Percentiles rank a stretch among this genome's conserved stretches.
These are phyloP conservation scores for Epicoccum sorghinum DNA, from an alignment of 2,329 filamentous ascomycete species.

Conservation along the genomic window DNA sequence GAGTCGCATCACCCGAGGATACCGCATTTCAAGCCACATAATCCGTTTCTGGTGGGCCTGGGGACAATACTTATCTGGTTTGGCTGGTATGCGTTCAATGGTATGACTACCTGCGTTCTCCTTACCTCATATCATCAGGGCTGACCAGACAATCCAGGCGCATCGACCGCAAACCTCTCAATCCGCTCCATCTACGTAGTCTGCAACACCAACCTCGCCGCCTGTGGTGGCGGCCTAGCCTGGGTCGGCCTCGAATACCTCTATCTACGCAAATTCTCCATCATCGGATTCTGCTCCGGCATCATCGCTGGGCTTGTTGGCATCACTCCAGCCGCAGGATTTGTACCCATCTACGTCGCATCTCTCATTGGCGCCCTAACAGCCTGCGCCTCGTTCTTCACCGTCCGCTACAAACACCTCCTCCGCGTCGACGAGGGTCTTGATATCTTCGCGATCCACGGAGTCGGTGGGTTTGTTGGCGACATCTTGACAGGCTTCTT, in stretches of 20 bases:
- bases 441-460: conserved; percentile 66
- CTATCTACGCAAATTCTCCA: conserved; percentile 56
- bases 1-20: conserved; percentile 52
- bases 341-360: conserved; percentile 59
- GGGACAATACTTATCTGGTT: conserved; percentile 66
- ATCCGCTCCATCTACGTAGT: conserved; percentile 61
- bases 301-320: conserved; percentile 64
- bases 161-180: conserved; percentile 57
- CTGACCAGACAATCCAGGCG: conserved; percentile 17
- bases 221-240: conserved; percentile 59
- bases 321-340: conserved; percentile 65
- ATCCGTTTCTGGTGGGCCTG: conserved; percentile 74
- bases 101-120: conserved; percentile 40
- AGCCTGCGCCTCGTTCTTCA: conserved; percentile 54
- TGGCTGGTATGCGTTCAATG: conserved; percentile 46
- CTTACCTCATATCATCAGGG: not conserved
- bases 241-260: conserved; percentile 62
- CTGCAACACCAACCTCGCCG: conserved; percentile 65
- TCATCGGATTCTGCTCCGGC: conserved; percentile 60
- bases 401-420: conserved; percentile 56
- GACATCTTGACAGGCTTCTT: conserved; percentile 65
- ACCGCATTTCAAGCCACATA: conserved; percentile 73
- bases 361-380: conserved; percentile 61
- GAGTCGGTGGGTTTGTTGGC: conserved; percentile 64
- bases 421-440: conserved; percentile 63